Percentiles rank a stretch among this genome's conserved stretches.
phyloP scores from a whole-genome alignment of 139 green algal species.

The Coelastrella sp. region DNA sequence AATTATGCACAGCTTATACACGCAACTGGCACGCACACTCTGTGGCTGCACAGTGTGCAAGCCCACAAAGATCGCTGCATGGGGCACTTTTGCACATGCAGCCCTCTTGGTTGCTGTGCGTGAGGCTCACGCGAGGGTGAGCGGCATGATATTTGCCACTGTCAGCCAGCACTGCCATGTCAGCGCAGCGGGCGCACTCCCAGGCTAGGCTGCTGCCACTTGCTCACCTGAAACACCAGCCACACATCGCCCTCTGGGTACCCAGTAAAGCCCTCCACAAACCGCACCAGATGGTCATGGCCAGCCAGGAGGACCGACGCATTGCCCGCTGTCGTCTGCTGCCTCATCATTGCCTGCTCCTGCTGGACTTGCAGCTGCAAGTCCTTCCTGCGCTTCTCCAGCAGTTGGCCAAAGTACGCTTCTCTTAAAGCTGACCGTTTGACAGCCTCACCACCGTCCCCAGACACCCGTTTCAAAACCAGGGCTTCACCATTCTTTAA shows the following conservation, averaged over 20 bases:
- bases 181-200: too few relatives aligned
- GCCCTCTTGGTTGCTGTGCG: too few relatives aligned
- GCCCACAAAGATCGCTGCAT: too few relatives aligned
- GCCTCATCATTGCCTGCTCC: neutral
- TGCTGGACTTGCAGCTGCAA: neutral
- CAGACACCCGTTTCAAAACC: constrained; percentile 78
- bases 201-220: neutral
- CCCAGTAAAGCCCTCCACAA: constrained; percentile 33
- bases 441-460: constrained; percentile 51
- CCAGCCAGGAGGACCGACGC: neutral
- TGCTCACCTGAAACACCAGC: constrained; percentile 64
- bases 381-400: constrained; percentile 46
- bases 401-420: constrained; percentile 77
- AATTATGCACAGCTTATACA: too few relatives aligned
- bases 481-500: neutral
- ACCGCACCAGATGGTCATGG: constrained; percentile 40
- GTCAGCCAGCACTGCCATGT: too few relatives aligned
- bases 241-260: constrained; percentile 59
- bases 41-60: too few relatives aligned
- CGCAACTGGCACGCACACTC: too few relatives aligned
- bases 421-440: constrained; percentile 72
- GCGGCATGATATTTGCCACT: neutral
- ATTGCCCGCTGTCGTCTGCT: neutral
- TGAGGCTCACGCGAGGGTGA: too few relatives aligned
- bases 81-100: neutral